These are phyloP conservation scores for Cicer arietinum DNA, from an alignment of 306 rosid genomes.

Conservation along the genomic window DNA sequence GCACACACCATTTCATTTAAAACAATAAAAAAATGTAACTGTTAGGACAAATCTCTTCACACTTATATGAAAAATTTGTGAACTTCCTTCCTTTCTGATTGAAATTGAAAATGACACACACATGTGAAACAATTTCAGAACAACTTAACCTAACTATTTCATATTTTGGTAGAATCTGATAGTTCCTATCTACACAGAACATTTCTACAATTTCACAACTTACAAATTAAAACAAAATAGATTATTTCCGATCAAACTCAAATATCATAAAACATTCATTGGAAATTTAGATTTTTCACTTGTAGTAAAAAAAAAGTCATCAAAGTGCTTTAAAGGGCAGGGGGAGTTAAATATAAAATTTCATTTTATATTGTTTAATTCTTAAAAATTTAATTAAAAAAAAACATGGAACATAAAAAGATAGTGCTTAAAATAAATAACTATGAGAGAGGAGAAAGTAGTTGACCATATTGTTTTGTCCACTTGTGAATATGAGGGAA, in stretches of 20 bases:
- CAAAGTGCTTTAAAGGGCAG: background rate
- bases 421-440: background rate
- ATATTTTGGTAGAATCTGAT: background rate
- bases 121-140: background rate
- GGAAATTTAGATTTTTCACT: background rate
- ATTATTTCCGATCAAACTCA: background rate
- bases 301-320: background rate
- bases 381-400: background rate
- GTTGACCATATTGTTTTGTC: conserved; percentile 59
- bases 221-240: background rate
- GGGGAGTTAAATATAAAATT: no score
- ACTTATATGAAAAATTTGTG: conserved; percentile 2
- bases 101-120: background rate
- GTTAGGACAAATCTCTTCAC: background rate
- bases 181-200: no score
- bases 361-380: background rate
- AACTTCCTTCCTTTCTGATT: background rate
- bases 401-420: background rate
- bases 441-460: background rate
- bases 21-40: background rate
- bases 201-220: conserved; percentile 6
- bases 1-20: background rate
- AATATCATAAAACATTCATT: background rate
- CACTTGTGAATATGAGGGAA: conserved; percentile 60
- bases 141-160: background rate